Base-by-base conservation (phyloP, 805 yeast genomes). In the Helenozyma baotianmanensis region DNA sequence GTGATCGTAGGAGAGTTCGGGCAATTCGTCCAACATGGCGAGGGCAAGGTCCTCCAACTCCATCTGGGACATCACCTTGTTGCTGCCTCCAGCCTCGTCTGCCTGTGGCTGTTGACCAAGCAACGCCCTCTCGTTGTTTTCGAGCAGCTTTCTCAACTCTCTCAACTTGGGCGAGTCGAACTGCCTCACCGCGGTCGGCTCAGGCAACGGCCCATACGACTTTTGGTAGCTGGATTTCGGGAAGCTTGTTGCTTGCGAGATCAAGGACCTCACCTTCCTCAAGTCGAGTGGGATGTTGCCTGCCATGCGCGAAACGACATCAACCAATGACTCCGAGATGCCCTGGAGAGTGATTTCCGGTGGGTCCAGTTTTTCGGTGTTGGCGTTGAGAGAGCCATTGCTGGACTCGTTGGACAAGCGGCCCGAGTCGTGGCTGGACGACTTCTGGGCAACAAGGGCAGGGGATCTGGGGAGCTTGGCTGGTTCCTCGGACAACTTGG, bases 1-100 rank as follows among this genome's bases (percentile, higher is more conserved):
- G 53, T 92, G 92, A 60, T 92, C 98, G 33, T 90, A 79, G 17
- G 96, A 78, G 32, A 92, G 68, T 51, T 86, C 95, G 2, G 97
- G 95, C 38, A 92, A 70, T 57, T 92, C 97, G 39, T 77, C 82
- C 39, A 84, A 62, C 89, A 90, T 85, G 4, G 87, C 82, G 33
- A 87, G 53, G 6, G 94, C 87, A 23, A 87, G 62, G 42, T 79
- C 88, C 54, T 89, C 97, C 27, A 87, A 70, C 42, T 86, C 95
- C 9, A 69, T 54, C 37, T 70, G 74, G 2, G 79, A 89, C 35
- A 84, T 66, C 19, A 67, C 62, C 16, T 33, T 32, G 6, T 38
- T 30, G 15, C 30, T 40, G 7, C 10, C 14, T n/a, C n/a, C n/a
- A 2, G 18, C 27, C 15, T 25, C 21, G 9, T 24, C 25, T 4